Percentiles rank a stretch among this genome's conserved stretches.
phyloP scores from a whole-genome alignment of 306 rosid species.

The Cercis canadensis region DNA sequence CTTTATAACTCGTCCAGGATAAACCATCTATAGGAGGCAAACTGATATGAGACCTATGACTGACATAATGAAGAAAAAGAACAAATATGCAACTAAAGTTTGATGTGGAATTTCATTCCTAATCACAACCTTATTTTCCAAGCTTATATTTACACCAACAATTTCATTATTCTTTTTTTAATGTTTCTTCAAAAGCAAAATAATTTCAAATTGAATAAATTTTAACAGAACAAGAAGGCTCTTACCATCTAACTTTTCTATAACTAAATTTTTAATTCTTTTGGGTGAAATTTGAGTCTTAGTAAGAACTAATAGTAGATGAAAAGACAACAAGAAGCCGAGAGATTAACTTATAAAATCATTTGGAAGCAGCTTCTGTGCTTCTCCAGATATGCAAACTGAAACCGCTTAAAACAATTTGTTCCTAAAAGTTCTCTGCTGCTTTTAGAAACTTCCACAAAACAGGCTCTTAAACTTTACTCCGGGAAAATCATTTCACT shows the following conservation, averaged over 20 bases:
- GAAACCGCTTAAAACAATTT: too few relatives aligned
- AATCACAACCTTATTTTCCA: background rate
- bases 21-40: constrained; percentile 60
- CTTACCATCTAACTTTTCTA: background rate
- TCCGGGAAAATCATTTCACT: background rate
- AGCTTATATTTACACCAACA: background rate
- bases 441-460: too few relatives aligned
- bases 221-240: background rate
- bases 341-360: background rate
- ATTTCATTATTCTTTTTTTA: background rate
- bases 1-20: constrained; percentile 76
- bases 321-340: background rate
- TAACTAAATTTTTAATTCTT: background rate
- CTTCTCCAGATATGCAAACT: background rate
- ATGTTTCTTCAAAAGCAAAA: background rate
- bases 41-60: constrained; percentile 24
- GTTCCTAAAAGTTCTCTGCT: background rate
- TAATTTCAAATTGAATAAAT: background rate
- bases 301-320: background rate
- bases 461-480: background rate
- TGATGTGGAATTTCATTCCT: constrained; percentile 8
- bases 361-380: background rate
- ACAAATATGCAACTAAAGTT: constrained; percentile 2
- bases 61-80: background rate
- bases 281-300: background rate